Evolutionary conservation across 192 early-diverging fungal genomes (phyloP).

Genomic region (Coemansia sp.): DNA sequence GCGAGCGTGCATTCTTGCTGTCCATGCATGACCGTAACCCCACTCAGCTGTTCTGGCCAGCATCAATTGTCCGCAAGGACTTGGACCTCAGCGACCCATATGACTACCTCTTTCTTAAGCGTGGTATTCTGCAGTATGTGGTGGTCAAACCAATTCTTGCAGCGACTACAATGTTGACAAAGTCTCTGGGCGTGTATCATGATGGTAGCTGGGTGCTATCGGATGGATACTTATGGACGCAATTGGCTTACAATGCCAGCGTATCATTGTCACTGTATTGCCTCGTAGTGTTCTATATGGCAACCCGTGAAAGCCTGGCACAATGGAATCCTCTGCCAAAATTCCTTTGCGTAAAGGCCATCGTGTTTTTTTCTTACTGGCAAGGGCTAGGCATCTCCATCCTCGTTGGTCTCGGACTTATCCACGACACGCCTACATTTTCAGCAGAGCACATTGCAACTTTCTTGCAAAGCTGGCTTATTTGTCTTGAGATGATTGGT

Average conservation of each 20-base stretch:
- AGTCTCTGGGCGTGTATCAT: conserved; percentile 69
- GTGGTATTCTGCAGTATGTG: conserved; percentile 94
- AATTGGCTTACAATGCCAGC: conserved; percentile 83
- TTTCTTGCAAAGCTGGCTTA: conserved; percentile 86
- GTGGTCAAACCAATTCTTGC: conserved; percentile 83
- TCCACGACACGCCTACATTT: conserved; percentile 64
- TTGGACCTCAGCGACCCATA: conserved; percentile 86
- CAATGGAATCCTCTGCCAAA: conserved; percentile 87
- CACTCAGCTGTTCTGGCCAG: conserved; percentile 81
- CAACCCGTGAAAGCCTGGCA: conserved; percentile 70
- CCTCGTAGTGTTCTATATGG: conserved; percentile 83
- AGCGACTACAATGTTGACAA: conserved; percentile 76
- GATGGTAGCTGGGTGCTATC: conserved; percentile 74
- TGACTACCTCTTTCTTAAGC: conserved; percentile 81
- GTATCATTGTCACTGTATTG: conserved; percentile 87
- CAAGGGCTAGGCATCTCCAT: conserved; percentile 84
- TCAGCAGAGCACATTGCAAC: conserved; percentile 70
- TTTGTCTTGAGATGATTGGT: conserved; percentile 87
- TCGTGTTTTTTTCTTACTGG: conserved; percentile 95
- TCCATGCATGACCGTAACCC: conserved; percentile 77
- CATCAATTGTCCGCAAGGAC: conserved; percentile 66
- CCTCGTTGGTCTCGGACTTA: conserved; percentile 70
- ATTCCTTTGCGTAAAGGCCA: conserved; percentile 90
- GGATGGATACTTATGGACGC: conserved; percentile 78
- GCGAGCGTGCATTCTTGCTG: conserved; percentile 80